A percentile compares a stretch with the other conserved stretches of the same genome.
Conservation (phyloP, 2,329 filamentous ascomycete species). For the Sphaerulina musiva region DNA sequence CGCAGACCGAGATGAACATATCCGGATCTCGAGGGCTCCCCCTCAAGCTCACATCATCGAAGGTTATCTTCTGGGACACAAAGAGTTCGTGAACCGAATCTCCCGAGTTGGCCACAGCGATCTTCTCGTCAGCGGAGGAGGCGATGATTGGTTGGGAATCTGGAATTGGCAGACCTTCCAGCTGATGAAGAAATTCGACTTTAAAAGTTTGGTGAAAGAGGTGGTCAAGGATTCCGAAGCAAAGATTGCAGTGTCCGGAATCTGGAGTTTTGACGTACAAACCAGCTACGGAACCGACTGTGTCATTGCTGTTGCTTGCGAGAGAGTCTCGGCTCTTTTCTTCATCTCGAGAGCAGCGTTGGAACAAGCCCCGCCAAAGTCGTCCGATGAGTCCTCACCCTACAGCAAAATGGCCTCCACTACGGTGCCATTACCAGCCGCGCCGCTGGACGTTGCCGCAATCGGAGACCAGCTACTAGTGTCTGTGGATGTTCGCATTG, state of each 20-base stretch:
- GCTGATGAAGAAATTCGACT: constrained; percentile 50
- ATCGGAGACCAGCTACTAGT: constrained; percentile 8
- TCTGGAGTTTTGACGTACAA: constrained; percentile 38
- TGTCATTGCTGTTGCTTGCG: constrained; percentile 37
- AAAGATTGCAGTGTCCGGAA: constrained; percentile 46
- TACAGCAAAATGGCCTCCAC: background rate
- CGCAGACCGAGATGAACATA: constrained; percentile 71
- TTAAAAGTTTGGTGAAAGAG: constrained; percentile 31
- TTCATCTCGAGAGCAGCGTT: constrained; percentile 26
- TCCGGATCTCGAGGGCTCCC: constrained; percentile 73
- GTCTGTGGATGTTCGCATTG: constrained; percentile 8
- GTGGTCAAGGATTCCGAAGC: background rate
- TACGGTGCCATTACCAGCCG: background rate
- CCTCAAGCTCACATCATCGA: constrained; percentile 87
- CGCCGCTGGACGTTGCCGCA: constrained; percentile 12
- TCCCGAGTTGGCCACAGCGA: constrained; percentile 55
- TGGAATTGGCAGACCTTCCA: constrained; percentile 69
- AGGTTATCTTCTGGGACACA: constrained; percentile 80
- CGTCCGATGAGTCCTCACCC: background rate
- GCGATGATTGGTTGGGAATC: constrained; percentile 68
- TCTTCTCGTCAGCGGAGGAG: constrained; percentile 78
- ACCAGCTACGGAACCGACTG: constrained; percentile 9
- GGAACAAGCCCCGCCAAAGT: background rate
- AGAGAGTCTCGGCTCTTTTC: constrained; percentile 56
- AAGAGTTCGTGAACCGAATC: constrained; percentile 72